Base-by-base conservation (phyloP, 2,329 filamentous ascomycete species). In the Blastomyces emzantsi region DNA sequence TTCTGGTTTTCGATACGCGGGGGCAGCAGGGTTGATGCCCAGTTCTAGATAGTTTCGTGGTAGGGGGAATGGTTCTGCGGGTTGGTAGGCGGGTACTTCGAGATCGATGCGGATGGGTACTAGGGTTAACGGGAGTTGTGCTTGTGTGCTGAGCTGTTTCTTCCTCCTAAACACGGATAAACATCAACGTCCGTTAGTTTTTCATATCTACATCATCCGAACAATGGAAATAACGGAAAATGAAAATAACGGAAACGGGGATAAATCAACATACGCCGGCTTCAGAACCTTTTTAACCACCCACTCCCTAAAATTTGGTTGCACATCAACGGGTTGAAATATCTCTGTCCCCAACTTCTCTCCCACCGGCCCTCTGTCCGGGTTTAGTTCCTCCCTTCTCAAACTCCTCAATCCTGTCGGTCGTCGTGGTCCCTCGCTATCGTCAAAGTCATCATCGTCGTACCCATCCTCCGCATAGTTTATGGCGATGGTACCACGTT, bases 401-500 rank as follows among this genome's bases (percentile, higher is more conserved):
- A 92, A 76, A 71, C 89, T 97, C 69, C 92, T 87, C 75, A 97
- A 75, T 5, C 92, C 92, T 0, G 92, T 95, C 15, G 90, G 85
- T 64, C 85, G 80, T 66, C 86, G 80, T 30, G 83, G 89, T 1
- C 88, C 87, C 67, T 93, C 87, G 67, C 90, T 80, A 47, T 81
- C 80, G 47, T 81, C 80, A 67, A 81, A 82, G 71, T 93, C 80
- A 49, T 81, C 80, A 66, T 87, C 92, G 68, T 97, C 93, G 72
- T 88, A 96, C 57, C 92, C 92, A 74, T 97, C 93, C 74, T 99
- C 94, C 30, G 94, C 93, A 73, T 99, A 99, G 79, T 97, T 99
- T 78, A 97, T 94, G 67, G 93, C 90, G 43, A 90, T 94, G 1
- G 94, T 97, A 64, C 94, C 94, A 76, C 94, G 89, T 80, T 99